Conservation (phyloP, 208 protist genomes). For the Acanthamoeba royreba region DNA sequence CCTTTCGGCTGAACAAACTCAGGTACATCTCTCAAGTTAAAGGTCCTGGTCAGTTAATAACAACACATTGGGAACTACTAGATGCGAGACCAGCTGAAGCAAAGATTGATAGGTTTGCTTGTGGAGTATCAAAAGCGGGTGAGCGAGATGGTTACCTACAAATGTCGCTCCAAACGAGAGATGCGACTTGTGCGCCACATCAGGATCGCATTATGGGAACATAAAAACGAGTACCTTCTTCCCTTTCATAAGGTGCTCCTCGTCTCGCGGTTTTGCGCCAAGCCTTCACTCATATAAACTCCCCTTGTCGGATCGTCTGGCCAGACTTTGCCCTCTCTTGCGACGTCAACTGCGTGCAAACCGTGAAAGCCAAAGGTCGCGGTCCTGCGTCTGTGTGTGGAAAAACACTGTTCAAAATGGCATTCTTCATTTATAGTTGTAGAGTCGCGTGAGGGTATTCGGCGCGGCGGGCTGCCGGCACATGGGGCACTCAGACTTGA, state of each 20-base stretch:
- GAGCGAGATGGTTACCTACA: slow-evolving; percentile 17
- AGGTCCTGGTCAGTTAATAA: too few relatives aligned
- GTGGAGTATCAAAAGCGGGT: neutral
- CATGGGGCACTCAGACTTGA: slow-evolving; percentile 48
- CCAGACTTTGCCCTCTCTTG: too few relatives aligned
- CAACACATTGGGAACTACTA: neutral
- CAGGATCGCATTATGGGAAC: neutral
- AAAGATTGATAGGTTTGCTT: neutral
- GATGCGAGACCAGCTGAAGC: slow-evolving; percentile 2
- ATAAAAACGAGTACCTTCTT: slow-evolving; percentile 43
- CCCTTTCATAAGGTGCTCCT: slow-evolving; percentile 48
- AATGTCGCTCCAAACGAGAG: neutral
- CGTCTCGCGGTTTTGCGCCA: too few relatives aligned
- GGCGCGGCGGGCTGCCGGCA: neutral
- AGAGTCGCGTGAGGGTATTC: neutral
- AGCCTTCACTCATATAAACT: too few relatives aligned
- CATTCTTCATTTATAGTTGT: slow-evolving; percentile 6
- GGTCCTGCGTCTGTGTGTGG: neutral
- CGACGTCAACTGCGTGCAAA: too few relatives aligned
- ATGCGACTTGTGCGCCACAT: neutral
- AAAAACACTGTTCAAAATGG: neutral
- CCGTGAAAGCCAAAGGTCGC: neutral
- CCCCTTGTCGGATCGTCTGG: too few relatives aligned
- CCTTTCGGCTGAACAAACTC: too few relatives aligned
- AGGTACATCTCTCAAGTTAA: too few relatives aligned